phyloP scores from a whole-genome alignment of 2,329 filamentous ascomycete genomes.

The Fusarium guadeloupense region DNA sequence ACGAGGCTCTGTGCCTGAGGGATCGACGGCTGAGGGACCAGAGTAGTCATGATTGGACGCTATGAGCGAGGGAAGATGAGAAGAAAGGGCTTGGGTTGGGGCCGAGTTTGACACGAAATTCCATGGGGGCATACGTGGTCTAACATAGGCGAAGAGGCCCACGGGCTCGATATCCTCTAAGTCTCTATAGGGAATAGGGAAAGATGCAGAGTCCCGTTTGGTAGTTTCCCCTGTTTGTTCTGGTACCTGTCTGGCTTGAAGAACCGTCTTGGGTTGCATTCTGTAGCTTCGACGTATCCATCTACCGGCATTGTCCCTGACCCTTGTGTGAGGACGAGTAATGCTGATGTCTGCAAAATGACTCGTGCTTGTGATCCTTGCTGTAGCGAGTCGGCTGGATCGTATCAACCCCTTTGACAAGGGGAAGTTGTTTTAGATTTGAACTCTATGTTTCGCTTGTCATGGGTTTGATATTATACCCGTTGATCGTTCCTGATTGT shows the following conservation, averaged over 20 bases:
- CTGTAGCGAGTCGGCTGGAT: not conserved
- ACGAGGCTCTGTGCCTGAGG: conserved; percentile 11
- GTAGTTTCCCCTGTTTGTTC: no score
- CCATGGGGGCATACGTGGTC: not conserved
- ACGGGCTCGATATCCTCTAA: no score
- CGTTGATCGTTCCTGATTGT: no score
- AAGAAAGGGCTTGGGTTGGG: not conserved
- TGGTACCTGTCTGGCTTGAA: not conserved
- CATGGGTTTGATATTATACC: no score
- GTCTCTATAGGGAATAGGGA: not conserved
- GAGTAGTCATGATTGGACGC: conserved; percentile 6
- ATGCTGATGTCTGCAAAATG: no score
- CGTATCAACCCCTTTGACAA: no score
- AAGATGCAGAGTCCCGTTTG: not conserved
- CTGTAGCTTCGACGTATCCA: not conserved
- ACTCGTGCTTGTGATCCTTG: not conserved
- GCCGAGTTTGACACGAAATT: not conserved
- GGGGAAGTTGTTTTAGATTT: no score
- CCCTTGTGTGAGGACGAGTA: not conserved
- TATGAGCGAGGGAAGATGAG: not conserved
- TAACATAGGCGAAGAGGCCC: not conserved
- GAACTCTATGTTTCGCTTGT: no score
- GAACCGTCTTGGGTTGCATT: not conserved
- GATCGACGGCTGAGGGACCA: not conserved
- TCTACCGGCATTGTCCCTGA: not conserved